Evolutionary conservation across 139 green algal genomes (phyloP), one percentile per base, ranked within the genome.

Genomic region (Diplosphaera chodatii): DNA sequence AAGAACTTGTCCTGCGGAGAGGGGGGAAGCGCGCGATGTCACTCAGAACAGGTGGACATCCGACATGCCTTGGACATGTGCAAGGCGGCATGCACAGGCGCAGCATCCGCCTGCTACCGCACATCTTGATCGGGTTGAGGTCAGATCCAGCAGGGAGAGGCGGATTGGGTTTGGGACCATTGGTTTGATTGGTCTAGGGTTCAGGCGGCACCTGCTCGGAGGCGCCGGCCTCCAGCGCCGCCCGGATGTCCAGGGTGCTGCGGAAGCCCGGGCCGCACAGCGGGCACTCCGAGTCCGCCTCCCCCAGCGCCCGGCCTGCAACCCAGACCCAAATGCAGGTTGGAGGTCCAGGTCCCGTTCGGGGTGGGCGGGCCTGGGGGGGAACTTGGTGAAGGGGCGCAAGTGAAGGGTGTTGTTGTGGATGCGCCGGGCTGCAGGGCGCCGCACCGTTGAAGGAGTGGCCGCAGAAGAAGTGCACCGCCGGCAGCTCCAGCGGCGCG

Each of bases 391-490:
- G 48, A 23, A 25, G 13, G 48, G 48, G 48, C 13, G 3, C 48
- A 59, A 18, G 16, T 25, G 13, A 25, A 23, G 18, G 37, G n/a
- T n/a, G n/a, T n/a, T n/a, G 37, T 48, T 48, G 37, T 48, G 37
- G 37, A 48, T 48, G 13, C 8, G 10, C 37, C 8, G 37, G 13
- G 8, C 13, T 48, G 8, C 13, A 8, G 8, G 37, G 37, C 8
- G 37, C 8, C 37, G 3, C 48, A 59, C 48, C 34, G 83, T 98
- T 96, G 82, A 89, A 99, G 22, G 85, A 92, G 76, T 98, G 94
- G 65, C 90, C 88, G 78, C 94, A 98, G 69, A 99, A 31, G 75
- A 98, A 98, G 83, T 98, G 94, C 29, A 98, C 88, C 1, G 86
- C 88, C 2, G 94, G 94, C 67, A 99, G 83, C 75, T 98, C 94